Percentiles rank a stretch among this genome's conserved stretches.
Conservation (phyloP, 2,329 filamentous ascomycete genomes). For the Penicillium sp. region DNA sequence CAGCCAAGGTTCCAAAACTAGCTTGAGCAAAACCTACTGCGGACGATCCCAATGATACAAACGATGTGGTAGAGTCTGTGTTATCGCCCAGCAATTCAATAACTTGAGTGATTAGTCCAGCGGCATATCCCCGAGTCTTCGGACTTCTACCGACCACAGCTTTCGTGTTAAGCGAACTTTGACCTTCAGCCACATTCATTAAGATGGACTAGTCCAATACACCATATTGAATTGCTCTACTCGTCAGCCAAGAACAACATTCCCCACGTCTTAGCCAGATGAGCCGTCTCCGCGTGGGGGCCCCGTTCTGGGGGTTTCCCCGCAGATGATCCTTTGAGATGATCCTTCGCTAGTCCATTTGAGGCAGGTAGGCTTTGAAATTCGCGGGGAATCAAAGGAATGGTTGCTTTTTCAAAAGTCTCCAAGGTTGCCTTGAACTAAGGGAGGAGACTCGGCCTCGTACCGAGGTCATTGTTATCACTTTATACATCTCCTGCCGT, state of each 20-base stretch:
- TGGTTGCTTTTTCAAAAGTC: neutral
- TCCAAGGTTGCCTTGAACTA: neutral
- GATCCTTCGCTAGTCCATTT: neutral
- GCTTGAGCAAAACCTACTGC: neutral
- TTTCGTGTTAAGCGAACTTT: neutral
- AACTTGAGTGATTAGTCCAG: neutral
- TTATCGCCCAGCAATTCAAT: neutral
- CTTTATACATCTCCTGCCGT: neutral
- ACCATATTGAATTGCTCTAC: neutral
- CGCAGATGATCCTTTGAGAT: conserved; percentile 8
- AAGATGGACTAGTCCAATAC: neutral
- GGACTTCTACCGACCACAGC: conserved; percentile 11
- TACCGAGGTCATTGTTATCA: neutral
- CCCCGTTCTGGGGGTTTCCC: conserved; percentile 13
- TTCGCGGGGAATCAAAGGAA: conserved; percentile 4
- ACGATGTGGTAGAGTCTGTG: neutral
- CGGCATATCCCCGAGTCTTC: conserved; percentile 9
- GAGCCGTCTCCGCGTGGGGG: conserved; percentile 5
- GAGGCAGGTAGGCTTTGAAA: neutral
- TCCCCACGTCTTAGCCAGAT: neutral
- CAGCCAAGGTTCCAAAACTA: neutral
- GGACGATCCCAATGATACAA: neutral
- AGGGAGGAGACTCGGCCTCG: neutral
- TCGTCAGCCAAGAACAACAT: conserved; percentile 15
- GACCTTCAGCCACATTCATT: neutral